Base-by-base conservation (phyloP, 331 rosid genomes). In the Malus hybrid region DNA sequence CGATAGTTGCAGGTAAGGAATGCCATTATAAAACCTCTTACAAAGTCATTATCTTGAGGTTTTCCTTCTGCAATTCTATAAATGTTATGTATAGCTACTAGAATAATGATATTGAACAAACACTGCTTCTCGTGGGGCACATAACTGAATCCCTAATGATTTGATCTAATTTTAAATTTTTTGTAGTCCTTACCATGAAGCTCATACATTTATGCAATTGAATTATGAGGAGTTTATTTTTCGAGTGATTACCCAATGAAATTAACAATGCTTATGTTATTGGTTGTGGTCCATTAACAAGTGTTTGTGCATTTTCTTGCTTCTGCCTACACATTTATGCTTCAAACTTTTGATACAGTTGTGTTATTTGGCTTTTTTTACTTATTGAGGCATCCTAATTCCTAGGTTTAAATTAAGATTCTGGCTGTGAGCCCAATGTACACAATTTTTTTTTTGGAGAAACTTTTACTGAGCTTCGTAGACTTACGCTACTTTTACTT, bases 1-100 rank as follows among this genome's bases (percentile, higher is more conserved):
- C 36, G 89, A 93, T 63, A 89, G 84, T 81, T 93, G 98, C 74
- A 83, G 96, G 87, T 86, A 78, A 71, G 68, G 48, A 9, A 29
- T 75, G 14, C 66, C 60, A 29, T 34, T 70, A n/a, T 30, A 36
- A 22, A 56, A 56, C 10, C 63, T 70, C 48, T 70, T 48, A 14
- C 3, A 48, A 48, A 5, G 8, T 50, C 56, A 50, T 15, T 50
- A 13, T 19, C 32, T 71, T 53, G n/a, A 30, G 10, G 34, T 28
- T 1, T 63, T 18, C 15, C 1, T 8, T 76, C 13, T 66, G 19
- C 56, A 50, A 18, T 44, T 68, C 18, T 55, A 33, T 56, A 12
- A 32, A 13, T 71, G 75, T 34, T 3, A 56, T 19, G 20, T 29
- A 18, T 28, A 53, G 46, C 42, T 52, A 10, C 28, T 4, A 8